Conservation (phyloP, 2,329 filamentous ascomycete species). For the Periconia sp. region DNA sequence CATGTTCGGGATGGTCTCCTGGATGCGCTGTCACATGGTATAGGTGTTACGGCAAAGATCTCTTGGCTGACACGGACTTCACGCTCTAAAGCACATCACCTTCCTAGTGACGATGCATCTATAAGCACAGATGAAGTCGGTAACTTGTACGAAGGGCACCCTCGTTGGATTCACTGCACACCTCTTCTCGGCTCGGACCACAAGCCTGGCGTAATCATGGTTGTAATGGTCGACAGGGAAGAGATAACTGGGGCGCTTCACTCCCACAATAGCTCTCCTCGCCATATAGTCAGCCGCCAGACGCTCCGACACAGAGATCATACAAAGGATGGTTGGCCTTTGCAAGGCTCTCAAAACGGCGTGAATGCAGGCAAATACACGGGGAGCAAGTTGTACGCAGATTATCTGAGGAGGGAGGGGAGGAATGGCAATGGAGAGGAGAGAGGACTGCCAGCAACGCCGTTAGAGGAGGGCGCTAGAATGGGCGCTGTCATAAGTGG, state of each 20-base stretch:
- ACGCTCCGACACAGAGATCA: neutral
- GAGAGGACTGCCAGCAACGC: too few relatives aligned
- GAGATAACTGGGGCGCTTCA: slow-evolving; percentile 23
- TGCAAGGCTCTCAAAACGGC: slow-evolving; percentile 1
- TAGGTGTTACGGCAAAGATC: slow-evolving; percentile 75
- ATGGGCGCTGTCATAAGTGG: neutral
- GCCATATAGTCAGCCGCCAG: slow-evolving; percentile 3
- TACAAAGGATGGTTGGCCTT: slow-evolving; percentile 7
- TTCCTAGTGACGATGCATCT: slow-evolving; percentile 8
- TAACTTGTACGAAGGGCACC: slow-evolving; percentile 57
- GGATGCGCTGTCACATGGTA: slow-evolving; percentile 68
- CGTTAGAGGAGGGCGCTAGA: neutral
- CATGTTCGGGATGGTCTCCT: slow-evolving; percentile 58
- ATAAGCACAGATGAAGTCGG: slow-evolving; percentile 5
- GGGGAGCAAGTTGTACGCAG: slow-evolving; percentile 22
- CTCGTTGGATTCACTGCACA: slow-evolving; percentile 77
- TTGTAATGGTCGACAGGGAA: slow-evolving; percentile 73
- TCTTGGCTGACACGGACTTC: slow-evolving; percentile 58
- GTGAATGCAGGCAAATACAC: slow-evolving; percentile 11
- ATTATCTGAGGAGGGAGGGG: slow-evolving; percentile 24
- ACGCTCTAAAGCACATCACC: neutral
- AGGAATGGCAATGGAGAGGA: slow-evolving; percentile 1
- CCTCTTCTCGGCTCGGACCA: slow-evolving; percentile 70
- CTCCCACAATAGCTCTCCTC: neutral
- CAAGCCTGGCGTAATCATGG: slow-evolving; percentile 76